phyloP scores from a whole-genome alignment of 371 early-diverging fungal genomes.

The Blyttiomyces sp. region DNA sequence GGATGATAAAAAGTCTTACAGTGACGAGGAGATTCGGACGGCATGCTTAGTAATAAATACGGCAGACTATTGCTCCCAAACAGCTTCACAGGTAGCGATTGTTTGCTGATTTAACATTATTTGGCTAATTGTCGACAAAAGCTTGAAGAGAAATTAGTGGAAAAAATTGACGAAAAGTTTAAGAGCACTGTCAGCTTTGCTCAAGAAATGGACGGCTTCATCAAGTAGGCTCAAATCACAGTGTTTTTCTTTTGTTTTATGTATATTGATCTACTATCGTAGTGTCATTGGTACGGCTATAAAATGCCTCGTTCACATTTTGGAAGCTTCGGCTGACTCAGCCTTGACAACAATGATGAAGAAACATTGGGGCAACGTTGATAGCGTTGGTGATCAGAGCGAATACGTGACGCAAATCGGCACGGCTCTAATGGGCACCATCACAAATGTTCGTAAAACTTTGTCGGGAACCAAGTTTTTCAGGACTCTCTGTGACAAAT shows the following conservation, averaged over 20 bases:
- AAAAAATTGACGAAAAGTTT: conserved; percentile 68
- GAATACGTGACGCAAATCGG: conserved; percentile 74
- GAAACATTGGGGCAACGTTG: conserved; percentile 75
- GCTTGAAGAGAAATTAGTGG: conserved; percentile 83
- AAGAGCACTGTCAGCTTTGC: conserved; percentile 64
- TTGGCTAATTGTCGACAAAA: too few species aligned
- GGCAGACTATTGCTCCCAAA: conserved; percentile 88
- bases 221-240: conserved; percentile 52
- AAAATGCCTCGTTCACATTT: conserved; percentile 59
- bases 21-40: conserved; percentile 58
- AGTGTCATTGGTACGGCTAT: conserved; percentile 48
- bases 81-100: conserved; percentile 63
- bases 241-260: neutral
- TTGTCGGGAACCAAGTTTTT: conserved; percentile 75
- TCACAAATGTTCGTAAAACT: conserved; percentile 53
- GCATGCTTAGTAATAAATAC: conserved; percentile 83
- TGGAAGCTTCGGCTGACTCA: conserved; percentile 64
- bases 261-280: neutral
- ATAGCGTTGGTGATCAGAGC: conserved; percentile 90
- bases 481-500: conserved; percentile 83
- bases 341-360: conserved; percentile 67
- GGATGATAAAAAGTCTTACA: conserved; percentile 60
- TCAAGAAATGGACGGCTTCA: conserved; percentile 69
- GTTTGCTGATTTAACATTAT: neutral
- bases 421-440: conserved; percentile 44